Evolutionary conservation across 176 grass and related monocot genomes (phyloP), one percentile per base, ranked within the genome.

Genomic region (Bromus sterilis): DNA sequence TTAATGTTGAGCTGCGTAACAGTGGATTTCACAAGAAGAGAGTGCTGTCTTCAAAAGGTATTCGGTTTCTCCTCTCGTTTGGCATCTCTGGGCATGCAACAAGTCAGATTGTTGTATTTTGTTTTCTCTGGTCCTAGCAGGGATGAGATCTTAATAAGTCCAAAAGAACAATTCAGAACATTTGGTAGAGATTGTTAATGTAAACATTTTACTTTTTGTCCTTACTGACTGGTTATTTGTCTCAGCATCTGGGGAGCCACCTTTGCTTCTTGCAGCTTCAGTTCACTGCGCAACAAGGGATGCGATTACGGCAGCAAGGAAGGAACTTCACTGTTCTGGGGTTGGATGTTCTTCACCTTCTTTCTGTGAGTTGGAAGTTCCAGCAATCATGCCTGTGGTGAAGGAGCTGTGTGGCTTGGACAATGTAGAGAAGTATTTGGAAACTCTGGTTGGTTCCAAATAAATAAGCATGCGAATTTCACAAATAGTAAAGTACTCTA

Each of bases 21-120:
- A 98, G 96, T 93, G 96, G 93, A 77, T 82, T 89, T 72, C 92
- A 98, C 44, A 89, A 95, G 68, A 91, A 89, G 24, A 89, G 90
- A 48, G 86, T 98, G 66, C 93, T 98, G 68, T 95, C 96, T 78
- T 98, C 96, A 14, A 93, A 98, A 95, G 92, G 96, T 98, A 80
- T 51, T 35, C 9, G 16, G n/a, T 30, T 66, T 75, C 11, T 44
- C 9, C 42, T 53, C 23, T 65, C 5, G 12, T n/a, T 16, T 25
- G 6, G 6, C 30, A 41, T 36, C 30, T 59, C 18, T 49, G 34
- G 43, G 11, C 28, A 56, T 57, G 25, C 5, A 46, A 35, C 7
- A 26, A 56, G 65, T 16, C 28, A 55, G 23, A 23, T 63, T 33
- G 56, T 56, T 74, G 18, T 80, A n/a, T 53, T 79, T 70, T 79